Percentiles rank a stretch among this genome's conserved stretches.
Conservation (phyloP, 352 stramenopile genomes). For the Aphanomyces cochlioides region DNA sequence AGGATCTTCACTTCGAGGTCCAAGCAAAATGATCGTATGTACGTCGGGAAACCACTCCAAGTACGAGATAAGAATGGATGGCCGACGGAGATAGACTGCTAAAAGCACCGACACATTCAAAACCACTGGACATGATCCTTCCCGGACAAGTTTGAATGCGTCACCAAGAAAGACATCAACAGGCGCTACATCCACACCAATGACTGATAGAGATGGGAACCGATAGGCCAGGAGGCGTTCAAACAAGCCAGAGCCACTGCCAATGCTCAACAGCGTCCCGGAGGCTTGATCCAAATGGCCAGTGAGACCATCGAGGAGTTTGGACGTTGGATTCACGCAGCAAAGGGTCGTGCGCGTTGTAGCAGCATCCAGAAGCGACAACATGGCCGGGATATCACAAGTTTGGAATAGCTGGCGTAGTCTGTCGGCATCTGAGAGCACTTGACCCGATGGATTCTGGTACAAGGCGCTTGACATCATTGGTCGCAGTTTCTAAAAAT, state of each 20-base stretch:
- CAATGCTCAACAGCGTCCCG: constrained; percentile 18
- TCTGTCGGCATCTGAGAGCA: not conserved
- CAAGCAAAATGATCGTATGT: constrained; percentile 9
- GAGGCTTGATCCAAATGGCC: not conserved
- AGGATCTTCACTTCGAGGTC: constrained; percentile 17
- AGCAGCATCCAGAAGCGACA: constrained; percentile 1
- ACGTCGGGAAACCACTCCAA: constrained; percentile 22
- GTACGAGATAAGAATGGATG: constrained; percentile 18
- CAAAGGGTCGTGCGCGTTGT: constrained; percentile 10
- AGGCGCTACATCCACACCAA: constrained; percentile 20
- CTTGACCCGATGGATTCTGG: not conserved
- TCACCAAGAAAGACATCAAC: constrained; percentile 16
- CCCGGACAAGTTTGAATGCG: constrained; percentile 8
- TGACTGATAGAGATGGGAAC: not conserved
- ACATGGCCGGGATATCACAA: constrained; percentile 7
- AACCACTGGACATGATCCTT: not conserved
- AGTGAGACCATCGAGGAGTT: not conserved
- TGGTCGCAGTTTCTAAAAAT: too few relatives aligned
- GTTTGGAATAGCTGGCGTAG: constrained; percentile 9
- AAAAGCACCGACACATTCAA: constrained; percentile 5
- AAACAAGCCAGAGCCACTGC: constrained; percentile 25
- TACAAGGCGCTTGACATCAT: constrained; percentile 13
- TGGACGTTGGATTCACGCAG: constrained; percentile 24
- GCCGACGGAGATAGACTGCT: constrained; percentile 26
- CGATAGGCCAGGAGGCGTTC: constrained; percentile 10